Evolutionary conservation across 768 basidiomycete species (phyloP).

Genomic region (Gelatoporia subvermispora): DNA sequence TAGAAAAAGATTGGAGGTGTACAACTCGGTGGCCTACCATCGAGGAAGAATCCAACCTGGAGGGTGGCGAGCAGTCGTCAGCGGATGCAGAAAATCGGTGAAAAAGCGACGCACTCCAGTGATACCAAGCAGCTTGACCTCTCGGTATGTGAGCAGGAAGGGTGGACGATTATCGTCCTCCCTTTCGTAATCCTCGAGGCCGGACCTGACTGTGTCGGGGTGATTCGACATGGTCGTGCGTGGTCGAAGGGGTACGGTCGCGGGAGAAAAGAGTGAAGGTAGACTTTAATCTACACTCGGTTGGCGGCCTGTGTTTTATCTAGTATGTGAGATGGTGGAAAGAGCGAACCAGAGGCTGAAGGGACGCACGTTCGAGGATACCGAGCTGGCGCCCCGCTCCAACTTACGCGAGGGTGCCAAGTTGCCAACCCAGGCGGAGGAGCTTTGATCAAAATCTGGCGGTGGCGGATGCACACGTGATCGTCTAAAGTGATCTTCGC

Average conservation of each 20-base stretch:
- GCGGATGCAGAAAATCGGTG: background rate
- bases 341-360: too few species aligned
- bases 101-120: slow-evolving; percentile 42
- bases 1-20: background rate
- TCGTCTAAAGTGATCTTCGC: too few species aligned
- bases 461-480: too few species aligned
- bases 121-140: slow-evolving; percentile 58
- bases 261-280: background rate
- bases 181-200: slow-evolving; percentile 30
- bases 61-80: background rate
- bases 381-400: too few species aligned
- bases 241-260: background rate
- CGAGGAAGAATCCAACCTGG: slow-evolving; percentile 68
- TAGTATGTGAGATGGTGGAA: too few species aligned
- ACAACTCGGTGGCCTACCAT: slow-evolving; percentile 39
- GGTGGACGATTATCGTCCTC: slow-evolving; percentile 30
- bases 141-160: slow-evolving; percentile 37
- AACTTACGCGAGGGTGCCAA: too few species aligned
- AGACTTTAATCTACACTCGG: background rate
- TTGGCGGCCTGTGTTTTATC: too few species aligned
- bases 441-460: too few species aligned
- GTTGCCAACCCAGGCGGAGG: too few species aligned
- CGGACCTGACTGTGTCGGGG: slow-evolving; percentile 10
- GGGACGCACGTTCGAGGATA: too few species aligned
- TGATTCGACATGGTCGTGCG: background rate